Conservation (phyloP, 768 basidiomycete genomes). For the Galerina marginata region DNA sequence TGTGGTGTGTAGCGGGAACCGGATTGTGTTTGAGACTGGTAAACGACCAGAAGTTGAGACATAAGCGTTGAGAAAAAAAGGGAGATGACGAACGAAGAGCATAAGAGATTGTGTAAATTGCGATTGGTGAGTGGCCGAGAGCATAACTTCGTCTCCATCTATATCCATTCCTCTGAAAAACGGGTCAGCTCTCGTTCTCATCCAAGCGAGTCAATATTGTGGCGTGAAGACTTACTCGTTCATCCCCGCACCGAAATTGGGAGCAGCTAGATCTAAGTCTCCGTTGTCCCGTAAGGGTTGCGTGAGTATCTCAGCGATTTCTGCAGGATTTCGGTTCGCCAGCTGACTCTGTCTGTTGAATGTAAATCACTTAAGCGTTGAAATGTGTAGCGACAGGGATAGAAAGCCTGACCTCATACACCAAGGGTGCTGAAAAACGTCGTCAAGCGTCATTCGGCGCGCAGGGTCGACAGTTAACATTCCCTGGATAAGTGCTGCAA, state of each 20-base stretch:
- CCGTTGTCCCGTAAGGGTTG: conserved; percentile 70
- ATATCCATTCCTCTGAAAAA: conserved; percentile 40
- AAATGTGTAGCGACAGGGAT: neutral
- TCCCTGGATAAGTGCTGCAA: conserved; percentile 72
- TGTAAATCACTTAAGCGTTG: neutral
- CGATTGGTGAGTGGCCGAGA: conserved; percentile 56
- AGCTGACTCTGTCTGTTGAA: conserved; percentile 70
- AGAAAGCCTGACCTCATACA: conserved; percentile 56
- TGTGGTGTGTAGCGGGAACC: conserved; percentile 76
- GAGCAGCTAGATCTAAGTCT: conserved; percentile 75
- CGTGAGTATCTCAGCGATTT: conserved; percentile 74
- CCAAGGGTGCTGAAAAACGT: conserved; percentile 69
- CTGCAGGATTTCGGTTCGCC: conserved; percentile 50
- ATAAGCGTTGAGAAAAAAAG: neutral
- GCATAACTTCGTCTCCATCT: conserved; percentile 69
- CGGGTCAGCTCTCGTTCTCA: no score
- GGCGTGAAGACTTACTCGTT: no score
- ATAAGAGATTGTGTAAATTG: conserved; percentile 84
- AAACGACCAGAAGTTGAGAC: neutral
- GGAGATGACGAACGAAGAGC: conserved; percentile 70
- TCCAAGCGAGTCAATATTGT: no score
- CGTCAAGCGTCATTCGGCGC: conserved; percentile 66
- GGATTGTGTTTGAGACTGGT: conserved; percentile 81
- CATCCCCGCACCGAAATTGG: conserved; percentile 40
- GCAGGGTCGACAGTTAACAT: conserved; percentile 76